Evolutionary conservation across 2,329 filamentous ascomycete genomes (phyloP).

Genomic region (Paraphaeosphaeria minitans): DNA sequence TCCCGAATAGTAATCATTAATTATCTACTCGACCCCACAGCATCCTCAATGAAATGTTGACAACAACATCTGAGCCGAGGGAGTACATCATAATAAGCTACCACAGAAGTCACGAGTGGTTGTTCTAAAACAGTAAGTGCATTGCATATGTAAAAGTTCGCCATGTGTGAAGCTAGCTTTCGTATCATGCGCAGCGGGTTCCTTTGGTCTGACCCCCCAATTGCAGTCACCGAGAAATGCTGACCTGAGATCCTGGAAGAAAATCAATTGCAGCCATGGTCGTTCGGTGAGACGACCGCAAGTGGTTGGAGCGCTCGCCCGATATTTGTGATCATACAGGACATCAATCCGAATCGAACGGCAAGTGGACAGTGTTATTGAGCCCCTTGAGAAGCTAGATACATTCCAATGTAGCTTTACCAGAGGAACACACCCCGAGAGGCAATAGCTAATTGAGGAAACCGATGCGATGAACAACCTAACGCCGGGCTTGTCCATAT

Average conservation of each 20-base stretch:
- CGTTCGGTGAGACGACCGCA: background rate
- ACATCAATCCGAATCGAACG: background rate
- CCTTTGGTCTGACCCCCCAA: background rate
- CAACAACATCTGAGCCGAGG: background rate
- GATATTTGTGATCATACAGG: background rate
- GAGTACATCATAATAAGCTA: background rate
- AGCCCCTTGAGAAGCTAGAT: background rate
- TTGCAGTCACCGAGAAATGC: background rate
- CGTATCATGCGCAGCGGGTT: no score
- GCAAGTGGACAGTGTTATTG: background rate
- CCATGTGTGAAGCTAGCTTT: background rate
- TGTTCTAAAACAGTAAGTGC: background rate
- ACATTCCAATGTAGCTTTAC: background rate
- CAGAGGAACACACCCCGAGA: background rate
- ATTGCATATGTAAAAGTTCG: background rate
- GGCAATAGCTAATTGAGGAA: background rate
- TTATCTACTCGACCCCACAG: background rate
- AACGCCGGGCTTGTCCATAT: background rate
- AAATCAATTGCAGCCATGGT: background rate
- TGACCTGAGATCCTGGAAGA: background rate
- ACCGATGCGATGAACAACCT: background rate
- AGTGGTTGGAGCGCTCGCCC: background rate
- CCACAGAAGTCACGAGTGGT: background rate
- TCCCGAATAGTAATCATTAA: slow-evolving; percentile 6
- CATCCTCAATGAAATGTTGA: background rate